A percentile compares a stretch with the other conserved stretches of the same genome.
Evolutionary conservation across 345 rosid genomes (phyloP).

Genomic region (Salix koriyanagi): DNA sequence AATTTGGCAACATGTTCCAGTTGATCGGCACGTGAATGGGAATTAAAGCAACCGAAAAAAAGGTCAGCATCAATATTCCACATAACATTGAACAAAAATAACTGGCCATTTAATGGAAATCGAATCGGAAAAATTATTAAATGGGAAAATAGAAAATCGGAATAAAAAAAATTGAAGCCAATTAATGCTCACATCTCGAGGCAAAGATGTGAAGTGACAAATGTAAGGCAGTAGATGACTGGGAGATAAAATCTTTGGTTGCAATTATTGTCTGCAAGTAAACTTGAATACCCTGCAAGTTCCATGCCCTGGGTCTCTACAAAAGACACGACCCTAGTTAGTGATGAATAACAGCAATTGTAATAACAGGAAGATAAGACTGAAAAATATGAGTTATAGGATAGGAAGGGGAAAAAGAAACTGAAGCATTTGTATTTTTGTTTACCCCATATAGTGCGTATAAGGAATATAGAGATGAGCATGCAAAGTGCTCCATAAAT

Average conservation of each 20-base stretch:
- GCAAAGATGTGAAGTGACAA: slow-evolving; percentile 82
- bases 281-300: slow-evolving; percentile 79
- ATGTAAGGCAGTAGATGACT: slow-evolving; percentile 83
- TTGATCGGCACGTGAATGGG: slow-evolving; percentile 81
- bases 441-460: slow-evolving; percentile 90
- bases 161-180: background rate
- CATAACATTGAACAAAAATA: background rate
- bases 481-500: slow-evolving; percentile 86
- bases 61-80: slow-evolving; percentile 9
- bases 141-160: background rate
- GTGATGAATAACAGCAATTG: slow-evolving; percentile 9
- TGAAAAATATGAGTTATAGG: background rate
- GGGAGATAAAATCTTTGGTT: slow-evolving; percentile 88
- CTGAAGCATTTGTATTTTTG: background rate
- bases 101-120: background rate
- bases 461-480: slow-evolving; percentile 77
- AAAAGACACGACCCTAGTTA: slow-evolving; percentile 17
- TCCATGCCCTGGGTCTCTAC: slow-evolving; percentile 90
- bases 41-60: slow-evolving; percentile 74
- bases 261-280: slow-evolving; percentile 76
- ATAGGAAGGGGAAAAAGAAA: background rate
- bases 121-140: background rate
- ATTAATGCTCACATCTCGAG: slow-evolving; percentile 68
- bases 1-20: slow-evolving; percentile 80
- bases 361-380: slow-evolving; percentile 12